phyloP scores from a whole-genome alignment of 495 filamentous ascomycete genomes.

The Trichocladium uniseriatum region DNA sequence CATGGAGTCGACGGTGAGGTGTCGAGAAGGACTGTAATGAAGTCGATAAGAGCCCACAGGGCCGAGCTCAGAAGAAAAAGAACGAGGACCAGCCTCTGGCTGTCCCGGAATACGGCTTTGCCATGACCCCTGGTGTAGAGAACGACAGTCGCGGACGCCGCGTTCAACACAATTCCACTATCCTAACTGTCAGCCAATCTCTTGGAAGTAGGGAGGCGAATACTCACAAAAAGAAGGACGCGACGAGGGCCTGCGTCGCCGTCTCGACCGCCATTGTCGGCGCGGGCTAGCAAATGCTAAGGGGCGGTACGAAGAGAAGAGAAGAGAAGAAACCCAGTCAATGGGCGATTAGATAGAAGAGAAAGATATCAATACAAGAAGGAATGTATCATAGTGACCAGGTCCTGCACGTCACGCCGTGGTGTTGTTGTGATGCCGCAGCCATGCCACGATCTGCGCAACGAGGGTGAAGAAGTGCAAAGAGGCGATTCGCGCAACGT shows the following conservation, averaged over 20 bases:
- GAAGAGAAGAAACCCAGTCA: constrained; percentile 39
- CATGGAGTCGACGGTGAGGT: constrained; percentile 34
- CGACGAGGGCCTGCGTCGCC: constrained; percentile 41
- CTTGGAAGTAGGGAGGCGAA: background rate
- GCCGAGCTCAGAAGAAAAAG: constrained; percentile 41
- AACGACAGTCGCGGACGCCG: constrained; percentile 42
- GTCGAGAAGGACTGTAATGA: constrained; percentile 39
- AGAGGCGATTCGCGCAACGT: constrained; percentile 1
- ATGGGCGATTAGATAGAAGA: constrained; percentile 37
- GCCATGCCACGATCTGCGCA: constrained; percentile 15
- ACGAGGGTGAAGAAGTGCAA: constrained; percentile 17
- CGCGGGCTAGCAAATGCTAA: constrained; percentile 14
- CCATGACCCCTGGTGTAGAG: constrained; percentile 44
- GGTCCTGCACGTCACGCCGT: constrained; percentile 15
- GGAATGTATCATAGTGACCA: constrained; percentile 23
- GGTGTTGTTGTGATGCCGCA: constrained; percentile 14
- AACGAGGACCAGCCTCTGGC: constrained; percentile 55
- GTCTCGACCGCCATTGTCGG: constrained; percentile 39
- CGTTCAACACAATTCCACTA: constrained; percentile 45
- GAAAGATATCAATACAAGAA: constrained; percentile 22
- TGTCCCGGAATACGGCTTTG: constrained; percentile 42
- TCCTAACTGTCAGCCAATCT: background rate
- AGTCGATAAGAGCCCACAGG: constrained; percentile 44
- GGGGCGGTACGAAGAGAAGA: constrained; percentile 25
- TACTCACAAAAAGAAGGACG: constrained; percentile 47